Evolutionary conservation across 129 eudicot species (phyloP).

Genomic region (Artemisia annua): DNA sequence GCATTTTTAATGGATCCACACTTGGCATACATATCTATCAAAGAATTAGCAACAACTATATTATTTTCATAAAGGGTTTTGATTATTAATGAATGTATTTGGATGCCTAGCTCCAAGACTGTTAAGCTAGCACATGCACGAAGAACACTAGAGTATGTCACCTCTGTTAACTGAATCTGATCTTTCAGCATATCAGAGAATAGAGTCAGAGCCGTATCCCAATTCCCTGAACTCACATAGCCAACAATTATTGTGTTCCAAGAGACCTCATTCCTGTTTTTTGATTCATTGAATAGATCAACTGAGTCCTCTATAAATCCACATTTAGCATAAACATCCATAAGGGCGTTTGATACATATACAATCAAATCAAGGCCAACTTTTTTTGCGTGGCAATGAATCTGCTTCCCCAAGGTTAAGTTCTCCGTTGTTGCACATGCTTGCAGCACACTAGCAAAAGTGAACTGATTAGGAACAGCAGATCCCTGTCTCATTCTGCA

Average conservation of each 20-base stretch:
- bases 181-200: slow-evolving; percentile 56
- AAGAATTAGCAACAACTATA: slow-evolving; percentile 54
- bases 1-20: slow-evolving; percentile 71
- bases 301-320: slow-evolving; percentile 52
- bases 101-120: slow-evolving; percentile 55
- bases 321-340: slow-evolving; percentile 84
- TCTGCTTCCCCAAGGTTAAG: slow-evolving; percentile 54
- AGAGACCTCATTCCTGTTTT: slow-evolving; percentile 60
- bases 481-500: slow-evolving; percentile 50
- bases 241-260: slow-evolving; percentile 88
- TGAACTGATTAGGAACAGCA: slow-evolving; percentile 59
- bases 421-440: slow-evolving; percentile 52
- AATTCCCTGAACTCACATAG: slow-evolving; percentile 54
- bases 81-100: slow-evolving; percentile 54
- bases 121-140: slow-evolving; percentile 73
- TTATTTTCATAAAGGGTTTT: slow-evolving; percentile 47
- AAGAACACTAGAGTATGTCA: slow-evolving; percentile 62
- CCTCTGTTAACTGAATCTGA: slow-evolving; percentile 52
- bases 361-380: slow-evolving; percentile 57
- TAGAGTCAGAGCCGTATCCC: slow-evolving; percentile 52
- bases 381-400: slow-evolving; percentile 54
- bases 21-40: slow-evolving; percentile 75
- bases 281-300: slow-evolving; percentile 43
- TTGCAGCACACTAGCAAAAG: slow-evolving; percentile 72
- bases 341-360: slow-evolving; percentile 70